Evolutionary conservation across 331 rosid species (phyloP), one percentile per base, ranked within the genome.

Genomic region (Pyrus hybrid): DNA sequence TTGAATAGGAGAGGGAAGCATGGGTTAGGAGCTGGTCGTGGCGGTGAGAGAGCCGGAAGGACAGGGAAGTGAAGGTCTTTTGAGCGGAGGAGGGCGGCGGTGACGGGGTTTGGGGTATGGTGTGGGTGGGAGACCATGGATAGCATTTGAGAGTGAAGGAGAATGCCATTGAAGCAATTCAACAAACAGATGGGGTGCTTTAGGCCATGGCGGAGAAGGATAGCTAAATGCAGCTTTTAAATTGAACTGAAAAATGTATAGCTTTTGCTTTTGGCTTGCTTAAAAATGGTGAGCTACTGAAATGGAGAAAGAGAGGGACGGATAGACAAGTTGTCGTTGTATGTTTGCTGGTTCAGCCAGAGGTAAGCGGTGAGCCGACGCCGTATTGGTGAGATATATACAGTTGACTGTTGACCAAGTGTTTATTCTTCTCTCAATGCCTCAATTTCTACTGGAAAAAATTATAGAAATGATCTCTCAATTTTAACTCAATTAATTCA

Each of bases 81-180:
- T 51, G 76, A 66, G 87, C 75, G 35, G 80, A 80, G 6, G 84
- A 26, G 62, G 84, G 58, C 45, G 84, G 87, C 3, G 76, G 63
- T 25, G 81, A 71, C 14, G 29, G 75, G 13, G 80, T 63, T 22
- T 29, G 72, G 74, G 4, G 69, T 16, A 9, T 7, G 61, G 80
- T 6, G 53, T 20, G 62, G 0, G 91, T 80, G 30, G 83, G 80
- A 72, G 88, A 76, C 79, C 33, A 75, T 13, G 85, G 80, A 62
- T 83, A 81, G 37, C 75, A 83, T 56, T 77, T 85, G 35, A 86
- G 43, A 43, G 49, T 66, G 67, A 77, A 76, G 67, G 91, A 86
- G 43, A 86, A 75, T 43, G 90, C 81, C 97, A 93, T 92, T 75
- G 84, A 7, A 78, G 37, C 72, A 80, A 69, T 75, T 79, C 54